Evolutionary conservation across 192 early-diverging fungal species (phyloP).

Genomic region (Lobulomyces angularis): DNA sequence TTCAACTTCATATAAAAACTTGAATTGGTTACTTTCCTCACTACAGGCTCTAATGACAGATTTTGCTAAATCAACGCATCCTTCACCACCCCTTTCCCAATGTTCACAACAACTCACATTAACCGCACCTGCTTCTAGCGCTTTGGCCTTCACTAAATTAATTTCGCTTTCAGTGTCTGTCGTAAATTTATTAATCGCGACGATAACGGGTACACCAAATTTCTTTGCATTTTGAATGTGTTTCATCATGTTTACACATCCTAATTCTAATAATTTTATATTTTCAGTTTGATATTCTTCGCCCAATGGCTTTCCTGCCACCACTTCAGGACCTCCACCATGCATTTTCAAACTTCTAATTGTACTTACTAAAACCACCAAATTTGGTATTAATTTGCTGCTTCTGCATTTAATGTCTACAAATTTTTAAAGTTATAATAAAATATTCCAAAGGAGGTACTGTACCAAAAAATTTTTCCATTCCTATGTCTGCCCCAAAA

Average conservation of each 20-base stretch:
- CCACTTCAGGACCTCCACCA: slow-evolving; percentile 86
- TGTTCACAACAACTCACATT: slow-evolving; percentile 82
- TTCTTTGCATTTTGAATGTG: slow-evolving; percentile 85
- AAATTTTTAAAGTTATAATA: too few species aligned
- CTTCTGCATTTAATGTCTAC: slow-evolving; percentile 97
- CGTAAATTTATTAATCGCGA: slow-evolving; percentile 84
- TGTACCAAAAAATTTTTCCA: slow-evolving; percentile 96
- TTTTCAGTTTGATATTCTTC: slow-evolving; percentile 83
- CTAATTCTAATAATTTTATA: slow-evolving; percentile 67
- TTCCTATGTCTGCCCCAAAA: slow-evolving; percentile 98
- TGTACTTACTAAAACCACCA: slow-evolving; percentile 88
- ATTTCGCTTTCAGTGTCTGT: slow-evolving; percentile 81
- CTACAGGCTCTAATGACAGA: slow-evolving; percentile 66
- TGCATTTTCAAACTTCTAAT: slow-evolving; percentile 94
- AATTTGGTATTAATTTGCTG: slow-evolving; percentile 75
- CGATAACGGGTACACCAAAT: slow-evolving; percentile 80
- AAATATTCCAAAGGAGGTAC: too few species aligned
- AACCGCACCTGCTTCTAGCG: slow-evolving; percentile 71
- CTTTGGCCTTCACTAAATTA: slow-evolving; percentile 55
- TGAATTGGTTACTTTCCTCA: slow-evolving; percentile 40
- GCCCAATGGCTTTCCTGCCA: slow-evolving; percentile 79
- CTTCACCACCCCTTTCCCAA: slow-evolving; percentile 87
- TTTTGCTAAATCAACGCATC: slow-evolving; percentile 75
- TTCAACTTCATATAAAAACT: slow-evolving; percentile 76
- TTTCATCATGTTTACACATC: slow-evolving; percentile 74